These are phyloP conservation scores for Amaranthus palmeri DNA, from an alignment of 148 eudicot species.

Conservation along the genomic window DNA sequence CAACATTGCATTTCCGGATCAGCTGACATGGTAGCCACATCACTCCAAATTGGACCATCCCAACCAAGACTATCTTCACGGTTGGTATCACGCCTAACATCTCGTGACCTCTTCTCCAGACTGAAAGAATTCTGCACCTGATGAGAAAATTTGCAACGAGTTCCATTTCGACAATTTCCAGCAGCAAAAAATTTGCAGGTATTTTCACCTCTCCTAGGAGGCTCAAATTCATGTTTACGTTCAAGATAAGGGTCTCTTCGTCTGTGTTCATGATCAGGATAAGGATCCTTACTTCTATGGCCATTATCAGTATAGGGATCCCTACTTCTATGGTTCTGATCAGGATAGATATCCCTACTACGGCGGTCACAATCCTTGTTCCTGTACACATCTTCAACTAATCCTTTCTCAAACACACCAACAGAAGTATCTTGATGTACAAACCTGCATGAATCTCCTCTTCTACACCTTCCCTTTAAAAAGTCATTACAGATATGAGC, in stretches of 20 bases:
- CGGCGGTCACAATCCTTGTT: constrained; percentile 31
- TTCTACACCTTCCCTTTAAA: constrained; percentile 37
- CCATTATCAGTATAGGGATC: constrained; percentile 22
- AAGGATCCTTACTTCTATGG: constrained; percentile 20
- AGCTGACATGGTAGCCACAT: constrained; percentile 17
- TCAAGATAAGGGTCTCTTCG: constrained; percentile 11
- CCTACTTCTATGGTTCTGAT: constrained; percentile 23
- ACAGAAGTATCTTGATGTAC: constrained; percentile 29
- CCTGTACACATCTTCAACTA: constrained; percentile 24
- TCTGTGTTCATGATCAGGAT: constrained; percentile 24
- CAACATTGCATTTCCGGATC: constrained; percentile 22
- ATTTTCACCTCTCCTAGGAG: constrained; percentile 23
- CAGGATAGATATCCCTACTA: constrained; percentile 24
- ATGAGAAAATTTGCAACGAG: constrained; percentile 38
- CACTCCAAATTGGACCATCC: constrained; percentile 36
- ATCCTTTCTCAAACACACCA: constrained; percentile 27
- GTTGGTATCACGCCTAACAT: constrained; percentile 23
- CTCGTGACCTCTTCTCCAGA: constrained; percentile 27
- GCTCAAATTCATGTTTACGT: constrained; percentile 29
- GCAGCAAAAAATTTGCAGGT: constrained; percentile 42
- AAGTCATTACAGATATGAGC: constrained; percentile 36
- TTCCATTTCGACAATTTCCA: constrained; percentile 40
- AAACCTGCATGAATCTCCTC: constrained; percentile 40
- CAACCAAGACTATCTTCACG: constrained; percentile 27
- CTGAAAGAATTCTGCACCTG: constrained; percentile 24